Conservation (phyloP, 805 yeast genomes). For the Candida qinlingensis region DNA sequence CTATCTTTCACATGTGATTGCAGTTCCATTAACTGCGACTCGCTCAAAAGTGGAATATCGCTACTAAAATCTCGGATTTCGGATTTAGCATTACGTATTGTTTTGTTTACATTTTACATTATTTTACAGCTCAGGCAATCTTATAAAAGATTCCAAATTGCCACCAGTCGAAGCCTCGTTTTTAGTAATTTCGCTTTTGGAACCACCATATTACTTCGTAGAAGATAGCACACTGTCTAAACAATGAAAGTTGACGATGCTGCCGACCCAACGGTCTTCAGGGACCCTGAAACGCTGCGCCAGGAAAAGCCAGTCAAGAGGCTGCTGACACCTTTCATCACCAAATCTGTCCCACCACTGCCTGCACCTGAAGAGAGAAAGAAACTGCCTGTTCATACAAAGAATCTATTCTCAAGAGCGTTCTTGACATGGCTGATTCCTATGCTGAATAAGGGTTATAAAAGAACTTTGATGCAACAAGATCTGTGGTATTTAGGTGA, state of each 20-base stretch:
- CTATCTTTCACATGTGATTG: too few relatives aligned
- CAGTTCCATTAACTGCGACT: too few relatives aligned
- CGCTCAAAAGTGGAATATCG: too few relatives aligned
- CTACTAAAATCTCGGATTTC: too few relatives aligned
- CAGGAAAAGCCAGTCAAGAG: conserved; percentile 6
- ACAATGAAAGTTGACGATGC: conserved; percentile 1
- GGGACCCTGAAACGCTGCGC: conserved; percentile 3
- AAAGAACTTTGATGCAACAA: conserved; percentile 56
- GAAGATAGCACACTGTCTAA: not conserved
- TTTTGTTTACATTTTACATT: too few relatives aligned
- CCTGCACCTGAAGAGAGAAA: conserved; percentile 3
- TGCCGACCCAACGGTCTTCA: not conserved
- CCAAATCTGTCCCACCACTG: conserved; percentile 8
- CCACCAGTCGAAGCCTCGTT: too few relatives aligned
- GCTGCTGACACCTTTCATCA: conserved; percentile 7
- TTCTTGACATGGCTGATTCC: conserved; percentile 67
- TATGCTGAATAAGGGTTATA: conserved; percentile 57
- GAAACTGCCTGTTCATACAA: conserved; percentile 13
- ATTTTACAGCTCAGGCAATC: too few relatives aligned
- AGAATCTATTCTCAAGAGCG: conserved; percentile 33
- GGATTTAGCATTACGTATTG: too few relatives aligned
- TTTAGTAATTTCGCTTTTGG: too few relatives aligned
- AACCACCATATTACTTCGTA: too few relatives aligned
- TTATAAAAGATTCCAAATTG: too few relatives aligned
- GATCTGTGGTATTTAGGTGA: conserved; percentile 48